phyloP scores from a whole-genome alignment of 2,329 filamentous ascomycete genomes.

The Anthostomella pinea region DNA sequence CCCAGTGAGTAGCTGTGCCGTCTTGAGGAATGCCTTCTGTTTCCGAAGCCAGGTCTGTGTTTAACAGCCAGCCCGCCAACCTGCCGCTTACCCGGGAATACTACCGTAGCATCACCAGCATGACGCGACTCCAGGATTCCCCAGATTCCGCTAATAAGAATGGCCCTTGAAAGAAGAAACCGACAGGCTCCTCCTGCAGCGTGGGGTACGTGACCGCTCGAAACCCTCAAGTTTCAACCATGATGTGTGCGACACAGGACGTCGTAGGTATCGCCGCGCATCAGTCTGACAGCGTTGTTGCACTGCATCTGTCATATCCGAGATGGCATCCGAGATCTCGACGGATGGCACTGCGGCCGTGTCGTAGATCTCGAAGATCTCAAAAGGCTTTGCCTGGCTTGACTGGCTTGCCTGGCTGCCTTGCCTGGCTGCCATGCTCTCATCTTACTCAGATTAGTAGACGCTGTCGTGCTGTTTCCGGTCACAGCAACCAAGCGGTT shows the following conservation, averaged over 20 bases:
- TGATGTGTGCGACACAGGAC: constrained; percentile 7
- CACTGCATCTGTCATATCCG: constrained; percentile 22
- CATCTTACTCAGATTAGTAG: constrained; percentile 12
- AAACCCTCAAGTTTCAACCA: too few relatives aligned
- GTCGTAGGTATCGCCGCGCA: constrained; percentile 2
- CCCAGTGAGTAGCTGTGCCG: too few relatives aligned
- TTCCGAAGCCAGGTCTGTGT: too few relatives aligned
- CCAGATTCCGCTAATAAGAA: constrained; percentile 18
- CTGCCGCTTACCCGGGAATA: too few relatives aligned
- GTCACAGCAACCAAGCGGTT: not conserved
- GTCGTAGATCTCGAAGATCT: constrained; percentile 10
- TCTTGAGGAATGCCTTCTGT: too few relatives aligned
- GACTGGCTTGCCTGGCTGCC: too few relatives aligned
- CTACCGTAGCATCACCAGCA: too few relatives aligned
- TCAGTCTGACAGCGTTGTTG: constrained; percentile 12
- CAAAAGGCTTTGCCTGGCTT: too few relatives aligned
- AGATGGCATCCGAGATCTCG: constrained; percentile 18
- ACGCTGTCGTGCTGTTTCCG: too few relatives aligned
- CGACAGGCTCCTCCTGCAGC: constrained; percentile 4
- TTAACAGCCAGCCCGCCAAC: too few relatives aligned
- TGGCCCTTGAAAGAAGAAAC: constrained; percentile 8
- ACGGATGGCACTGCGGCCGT: constrained; percentile 21
- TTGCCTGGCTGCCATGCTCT: constrained; percentile 4
- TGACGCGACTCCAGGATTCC: constrained; percentile 16
- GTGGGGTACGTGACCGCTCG: constrained; percentile 9